Conservation (phyloP, 306 rosid genomes). For the Vachellia pachyceras region DNA sequence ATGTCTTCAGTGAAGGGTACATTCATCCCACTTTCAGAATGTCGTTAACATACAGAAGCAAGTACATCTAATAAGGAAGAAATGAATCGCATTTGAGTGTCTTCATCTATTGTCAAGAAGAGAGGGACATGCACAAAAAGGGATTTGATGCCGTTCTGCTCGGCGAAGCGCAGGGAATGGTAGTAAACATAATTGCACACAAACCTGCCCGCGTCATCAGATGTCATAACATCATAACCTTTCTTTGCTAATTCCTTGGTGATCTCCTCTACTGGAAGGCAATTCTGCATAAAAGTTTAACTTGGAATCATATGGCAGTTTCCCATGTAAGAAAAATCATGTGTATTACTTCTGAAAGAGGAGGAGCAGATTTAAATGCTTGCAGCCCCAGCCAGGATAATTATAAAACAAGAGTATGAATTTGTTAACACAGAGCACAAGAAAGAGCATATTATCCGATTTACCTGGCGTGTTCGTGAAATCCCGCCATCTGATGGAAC, state of each 20-base stretch:
- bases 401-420: slow-evolving; percentile 14
- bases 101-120: slow-evolving; percentile 78
- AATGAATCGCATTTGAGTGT: slow-evolving; percentile 87
- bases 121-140: slow-evolving; percentile 94
- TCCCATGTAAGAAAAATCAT: neutral
- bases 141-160: slow-evolving; percentile 74
- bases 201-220: slow-evolving; percentile 95
- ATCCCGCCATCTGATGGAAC: slow-evolving; percentile 79
- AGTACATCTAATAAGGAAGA: slow-evolving; percentile 91
- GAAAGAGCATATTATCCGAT: neutral
- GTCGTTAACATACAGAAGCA: slow-evolving; percentile 53
- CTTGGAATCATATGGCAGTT: slow-evolving; percentile 30
- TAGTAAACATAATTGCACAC: slow-evolving; percentile 99
- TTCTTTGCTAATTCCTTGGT: slow-evolving; percentile 72
- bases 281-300: slow-evolving; percentile 57
- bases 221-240: slow-evolving; percentile 81
- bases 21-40: slow-evolving; percentile 40
- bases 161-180: slow-evolving; percentile 85
- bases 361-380: neutral
- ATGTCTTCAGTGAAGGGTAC: slow-evolving; percentile 23
- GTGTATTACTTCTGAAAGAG: neutral
- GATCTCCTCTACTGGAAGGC: slow-evolving; percentile 85
- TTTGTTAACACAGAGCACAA: neutral
- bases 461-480: slow-evolving; percentile 73
- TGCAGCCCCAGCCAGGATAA: neutral